Conservation (phyloP, 1,139 yeast genomes). For the Nadsonia starkeyi-henricii region DNA sequence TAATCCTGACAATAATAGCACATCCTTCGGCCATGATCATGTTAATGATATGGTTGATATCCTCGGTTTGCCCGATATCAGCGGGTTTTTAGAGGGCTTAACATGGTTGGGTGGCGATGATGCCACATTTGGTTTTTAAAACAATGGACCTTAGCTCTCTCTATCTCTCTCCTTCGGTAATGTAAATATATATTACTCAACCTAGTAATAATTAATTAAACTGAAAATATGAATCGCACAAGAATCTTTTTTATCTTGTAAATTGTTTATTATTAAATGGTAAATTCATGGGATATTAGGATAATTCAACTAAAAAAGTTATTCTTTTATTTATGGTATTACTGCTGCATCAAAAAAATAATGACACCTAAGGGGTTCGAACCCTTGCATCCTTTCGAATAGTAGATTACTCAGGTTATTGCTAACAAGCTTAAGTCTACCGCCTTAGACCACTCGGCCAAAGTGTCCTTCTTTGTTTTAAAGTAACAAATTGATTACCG, state of each 20-base stretch:
- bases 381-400: background rate
- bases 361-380: background rate
- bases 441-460: slow-evolving; percentile 1
- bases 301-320: no score
- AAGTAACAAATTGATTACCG: background rate
- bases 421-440: background rate
- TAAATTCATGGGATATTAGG: no score
- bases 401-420: background rate
- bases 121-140: no score
- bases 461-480: background rate
- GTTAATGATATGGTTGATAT: background rate
- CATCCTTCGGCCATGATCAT: background rate
- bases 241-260: no score
- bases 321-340: no score
- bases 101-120: background rate
- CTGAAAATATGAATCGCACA: no score
- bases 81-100: background rate
- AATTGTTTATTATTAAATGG: no score
- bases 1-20: background rate
- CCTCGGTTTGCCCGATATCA: background rate
- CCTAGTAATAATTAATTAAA: no score
- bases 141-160: no score
- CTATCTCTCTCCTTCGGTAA: no score
- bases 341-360: background rate
- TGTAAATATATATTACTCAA: no score